Evolutionary conservation across 1,284 basidiomycete genomes (phyloP).

Genomic region (Rhodotorula sp.): DNA sequence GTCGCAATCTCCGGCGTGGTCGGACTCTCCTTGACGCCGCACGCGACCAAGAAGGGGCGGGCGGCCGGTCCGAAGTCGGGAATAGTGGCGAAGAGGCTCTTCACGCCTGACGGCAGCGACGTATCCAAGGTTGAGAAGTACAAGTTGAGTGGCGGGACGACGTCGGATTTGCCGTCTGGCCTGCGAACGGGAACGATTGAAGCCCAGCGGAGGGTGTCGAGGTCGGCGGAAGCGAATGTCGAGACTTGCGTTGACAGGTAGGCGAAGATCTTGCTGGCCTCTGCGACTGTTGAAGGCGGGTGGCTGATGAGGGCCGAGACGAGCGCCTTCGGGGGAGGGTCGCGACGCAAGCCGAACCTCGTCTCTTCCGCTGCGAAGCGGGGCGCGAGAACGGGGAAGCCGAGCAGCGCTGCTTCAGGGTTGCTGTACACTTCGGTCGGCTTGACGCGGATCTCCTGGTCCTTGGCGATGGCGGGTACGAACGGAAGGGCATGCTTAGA

Average conservation of each 20-base stretch:
- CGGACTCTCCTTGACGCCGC: conserved; percentile 85
- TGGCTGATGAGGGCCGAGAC: conserved; percentile 63
- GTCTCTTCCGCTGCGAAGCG: conserved; percentile 60
- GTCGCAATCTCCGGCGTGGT: conserved; percentile 68
- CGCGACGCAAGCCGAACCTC: conserved; percentile 71
- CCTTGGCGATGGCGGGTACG: conserved; percentile 68
- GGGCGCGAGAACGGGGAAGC: conserved; percentile 68
- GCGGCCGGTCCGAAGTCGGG: conserved; percentile 83
- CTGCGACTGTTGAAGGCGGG: conserved; percentile 61
- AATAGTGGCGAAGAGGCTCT: conserved; percentile 65
- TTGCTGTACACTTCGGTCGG: conserved; percentile 77
- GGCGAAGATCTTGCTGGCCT: conserved; percentile 71
- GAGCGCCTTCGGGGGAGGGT: conserved; percentile 69
- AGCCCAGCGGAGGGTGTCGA: conserved; percentile 46
- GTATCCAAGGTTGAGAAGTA: conserved; percentile 40
- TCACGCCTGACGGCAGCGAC: conserved; percentile 60
- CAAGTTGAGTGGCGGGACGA: conserved; percentile 51
- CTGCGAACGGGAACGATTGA: conserved; percentile 52
- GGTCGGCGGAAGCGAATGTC: conserved; percentile 46
- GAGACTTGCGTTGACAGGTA: conserved; percentile 61
- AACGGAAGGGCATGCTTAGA: conserved; percentile 61
- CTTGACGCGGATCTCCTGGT: conserved; percentile 59
- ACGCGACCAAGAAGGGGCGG: conserved; percentile 79
- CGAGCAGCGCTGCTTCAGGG: conserved; percentile 67
- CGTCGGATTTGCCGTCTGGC: conserved; percentile 55